Base-by-base conservation (phyloP, 148 eudicot genomes). In the Chenopodium album region DNA sequence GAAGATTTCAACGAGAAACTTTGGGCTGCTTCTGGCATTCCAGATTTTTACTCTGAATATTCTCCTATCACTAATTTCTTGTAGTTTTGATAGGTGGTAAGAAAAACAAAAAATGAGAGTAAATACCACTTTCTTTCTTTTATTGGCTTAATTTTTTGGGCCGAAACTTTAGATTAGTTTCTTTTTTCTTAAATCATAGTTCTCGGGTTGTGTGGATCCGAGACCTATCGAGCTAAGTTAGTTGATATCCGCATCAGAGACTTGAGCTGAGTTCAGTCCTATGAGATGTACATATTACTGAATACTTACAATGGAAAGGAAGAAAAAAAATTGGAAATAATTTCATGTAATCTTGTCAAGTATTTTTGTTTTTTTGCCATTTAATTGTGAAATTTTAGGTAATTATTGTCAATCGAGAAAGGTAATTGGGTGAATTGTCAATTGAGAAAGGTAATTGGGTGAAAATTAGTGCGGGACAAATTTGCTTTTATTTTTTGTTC, bases 11-110 rank as follows among this genome's bases (percentile, higher is more conserved):
- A 95, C 50, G 93, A 94, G 83, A 83, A 85, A 75, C 84, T 96
- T 0, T 96, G 98, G 98, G 87, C 84, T 50, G 92, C 94, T 54
- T 84, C 91, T 12, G 92, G 97, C 23, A 87, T 91, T 23, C 84
- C 87, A 10, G 99, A 93, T 63, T 89, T 84, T 48, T 84, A 86
- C 71, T 92, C 88, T 48, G 98, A 91, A 41, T 88, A 85, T 77
- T 89, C 93, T 20, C 88, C 92, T 52, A 82, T 88, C 63, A 82
- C 87, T 29, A 52, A 67, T 80, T 80, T 76, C 56, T 79, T 76
- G 48, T 82, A 68, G 56, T 41, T 22, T 2, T 16, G n/a, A 22
- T 44, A 13, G 20, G 19, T 1, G 17, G 5, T 19, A 76, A 37
- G 0, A 62, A 76, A 7, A 20, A 19, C 0, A 37, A 32, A n/a